Percentiles rank a stretch among this genome's conserved stretches.
Evolutionary conservation across 2,329 filamentous ascomycete species (phyloP).

Genomic region (Huntiella savannae): DNA sequence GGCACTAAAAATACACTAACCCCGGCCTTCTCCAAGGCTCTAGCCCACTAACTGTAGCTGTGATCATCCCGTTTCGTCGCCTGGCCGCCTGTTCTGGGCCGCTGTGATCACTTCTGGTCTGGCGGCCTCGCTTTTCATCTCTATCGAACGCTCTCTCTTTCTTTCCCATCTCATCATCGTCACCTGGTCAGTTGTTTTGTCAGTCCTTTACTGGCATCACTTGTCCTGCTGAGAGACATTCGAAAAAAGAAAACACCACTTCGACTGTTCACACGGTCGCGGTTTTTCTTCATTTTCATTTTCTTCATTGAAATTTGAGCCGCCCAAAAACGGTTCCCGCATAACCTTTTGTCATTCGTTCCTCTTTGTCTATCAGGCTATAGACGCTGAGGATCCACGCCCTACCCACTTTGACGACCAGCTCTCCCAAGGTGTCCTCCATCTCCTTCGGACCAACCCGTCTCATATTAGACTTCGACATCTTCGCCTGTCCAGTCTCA

Average conservation of each 20-base stretch:
- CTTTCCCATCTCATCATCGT: conserved; percentile 7
- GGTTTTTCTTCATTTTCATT: conserved; percentile 7
- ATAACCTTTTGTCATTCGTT: conserved; percentile 1
- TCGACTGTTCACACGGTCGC: conserved; percentile 8
- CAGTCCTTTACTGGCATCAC: conserved; percentile 12
- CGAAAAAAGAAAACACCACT: conserved; percentile 7
- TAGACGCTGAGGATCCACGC: conserved; percentile 9
- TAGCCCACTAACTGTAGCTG: too few relatives aligned
- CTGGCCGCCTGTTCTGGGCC: conserved; percentile 1
- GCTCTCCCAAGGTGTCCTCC: too few relatives aligned
- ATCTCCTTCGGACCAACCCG: not conserved
- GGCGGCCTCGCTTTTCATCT: conserved; percentile 4
- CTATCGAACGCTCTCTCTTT: conserved; percentile 9
- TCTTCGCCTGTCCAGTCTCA: not conserved
- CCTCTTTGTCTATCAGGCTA: conserved; percentile 12
- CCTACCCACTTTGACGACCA: not conserved
- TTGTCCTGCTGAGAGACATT: conserved; percentile 12
- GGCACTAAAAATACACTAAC: too few relatives aligned
- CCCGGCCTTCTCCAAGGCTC: too few relatives aligned
- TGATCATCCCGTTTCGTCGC: not conserved
- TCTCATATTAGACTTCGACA: not conserved
- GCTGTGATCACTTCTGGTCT: not conserved
- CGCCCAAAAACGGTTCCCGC: not conserved
- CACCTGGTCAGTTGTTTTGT: conserved; percentile 12
- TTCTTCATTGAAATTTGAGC: not conserved